Base-by-base conservation (phyloP, 306 rosid genomes). In the Fagus sylvatica region DNA sequence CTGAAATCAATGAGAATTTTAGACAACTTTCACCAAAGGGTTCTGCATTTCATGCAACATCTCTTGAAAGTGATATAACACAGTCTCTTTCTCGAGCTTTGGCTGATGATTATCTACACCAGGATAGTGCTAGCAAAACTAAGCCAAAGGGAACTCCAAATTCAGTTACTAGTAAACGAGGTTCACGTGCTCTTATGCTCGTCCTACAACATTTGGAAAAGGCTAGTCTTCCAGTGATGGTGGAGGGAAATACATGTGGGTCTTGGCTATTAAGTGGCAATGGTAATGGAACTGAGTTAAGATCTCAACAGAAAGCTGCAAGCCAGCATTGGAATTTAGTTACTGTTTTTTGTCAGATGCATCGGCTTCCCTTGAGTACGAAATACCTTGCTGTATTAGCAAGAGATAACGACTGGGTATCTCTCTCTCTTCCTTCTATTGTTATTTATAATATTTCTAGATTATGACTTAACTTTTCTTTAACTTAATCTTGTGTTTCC, bases 351-450 rank as follows among this genome's bases (percentile, higher is more conserved):
- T 94, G 97, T 86, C 87, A 85, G 91, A 84, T 87, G 91, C 97
- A 94, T 72, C 88, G 78, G 77, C 95, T 94, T 85, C 96, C 97
- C 33, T 77, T 88, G 77, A 94, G 98, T 84, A 88, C 93, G 7
- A 94, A 88, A 84, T 94, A 92, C 82, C 97, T 94, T 76, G 87
- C 91, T 74, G 81, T 90, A 53, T 80, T 94, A 79, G 97, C 98
- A 68, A 89, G 92, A 86, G 98, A 94, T 82, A 92, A 85, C 78
- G 98, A 94, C 70, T 94, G 98, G 98, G 98, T 94, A 87, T 79
- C 70, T 74, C 78, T 39, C 42, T 1, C 22, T 37, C 10, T 4
- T 60, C 15, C 65, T 53, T 56, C 64, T 48, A 7, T 69, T 82
- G 15, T 69, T 67, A 48, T 77, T 78, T 41, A 46, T 55, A 30